Evolutionary conservation across 2,329 filamentous ascomycete species (phyloP).

Genomic region (Phaeosphaeria sp.): DNA sequence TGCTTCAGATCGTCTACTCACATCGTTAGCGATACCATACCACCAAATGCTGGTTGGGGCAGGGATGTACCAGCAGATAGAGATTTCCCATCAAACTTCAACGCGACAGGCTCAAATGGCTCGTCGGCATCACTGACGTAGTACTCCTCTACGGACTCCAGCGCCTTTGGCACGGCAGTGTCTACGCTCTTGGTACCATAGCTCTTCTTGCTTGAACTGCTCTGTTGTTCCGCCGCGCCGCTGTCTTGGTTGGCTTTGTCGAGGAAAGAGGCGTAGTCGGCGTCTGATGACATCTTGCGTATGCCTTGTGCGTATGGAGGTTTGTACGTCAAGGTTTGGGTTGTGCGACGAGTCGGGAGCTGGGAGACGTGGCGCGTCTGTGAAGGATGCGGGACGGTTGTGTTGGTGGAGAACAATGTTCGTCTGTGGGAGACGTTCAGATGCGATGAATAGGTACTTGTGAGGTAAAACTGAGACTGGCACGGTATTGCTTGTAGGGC

Average conservation of each 20-base stretch:
- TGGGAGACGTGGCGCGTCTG: conserved; percentile 2
- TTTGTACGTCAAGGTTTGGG: neutral
- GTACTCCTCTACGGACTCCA: conserved; percentile 59
- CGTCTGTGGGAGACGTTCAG: neutral
- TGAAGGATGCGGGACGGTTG: neutral
- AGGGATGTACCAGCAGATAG: conserved; percentile 68
- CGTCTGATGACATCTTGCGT: conserved; percentile 72
- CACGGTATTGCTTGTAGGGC: conserved; percentile 7
- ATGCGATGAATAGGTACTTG: neutral
- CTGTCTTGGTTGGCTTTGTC: conserved; percentile 82
- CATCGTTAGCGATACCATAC: neutral
- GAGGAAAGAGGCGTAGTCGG: conserved; percentile 83
- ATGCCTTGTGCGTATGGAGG: neutral
- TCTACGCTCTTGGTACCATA: conserved; percentile 50
- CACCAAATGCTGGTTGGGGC: no score
- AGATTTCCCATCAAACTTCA: conserved; percentile 64
- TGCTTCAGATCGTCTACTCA: conserved; percentile 70
- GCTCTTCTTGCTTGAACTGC: conserved; percentile 26
- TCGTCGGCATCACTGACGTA: conserved; percentile 87
- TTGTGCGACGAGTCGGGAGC: neutral
- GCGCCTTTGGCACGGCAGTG: conserved; percentile 62
- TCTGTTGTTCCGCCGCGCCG: conserved; percentile 29
- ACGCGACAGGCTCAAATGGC: conserved; percentile 77
- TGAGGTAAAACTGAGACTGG: neutral
- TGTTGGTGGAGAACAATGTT: neutral